Base-by-base conservation (phyloP, 129 eudicot species). In the Rutidosis leptorrhynchoides region DNA sequence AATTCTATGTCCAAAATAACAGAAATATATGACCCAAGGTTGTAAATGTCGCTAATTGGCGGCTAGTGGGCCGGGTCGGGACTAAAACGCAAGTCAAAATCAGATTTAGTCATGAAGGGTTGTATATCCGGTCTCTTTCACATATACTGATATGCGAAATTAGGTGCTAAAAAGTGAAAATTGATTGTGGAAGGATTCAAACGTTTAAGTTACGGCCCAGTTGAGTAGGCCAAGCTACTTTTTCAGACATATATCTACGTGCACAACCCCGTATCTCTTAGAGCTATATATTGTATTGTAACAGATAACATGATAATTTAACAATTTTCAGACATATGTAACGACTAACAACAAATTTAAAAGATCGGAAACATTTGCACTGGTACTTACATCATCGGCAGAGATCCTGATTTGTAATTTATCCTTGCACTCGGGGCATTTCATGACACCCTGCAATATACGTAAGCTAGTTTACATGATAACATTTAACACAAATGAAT, bases 341-440 rank as follows among this genome's bases (percentile, higher is more conserved):
- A 49, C 19, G 28, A 48, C 6, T 66, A 27, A 49, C 19, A 48
- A 48, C 6, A 40, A 62, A 19, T 22, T 23, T 23, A 15, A 40
- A 33, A 55, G 59, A 66, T n/a, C 45, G 1, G 19, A 20, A 62
- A 49, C 52, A 46, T 32, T 64, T 40, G 62, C 28, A 10, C 19
- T 49, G 16, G 33, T 66, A 78, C 96, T 85, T 79, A 92, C 98
- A 62, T 92, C 87, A 78, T 92, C 96, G 7, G 95, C 91, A 53
- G 98, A 85, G 64, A 92, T 86, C 84, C 88, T 83, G 67, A 88
- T 29, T 62, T 71, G 89, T 29, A 81, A 68, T 74, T 78, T 85
- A 51, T 75, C 89, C 81, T 88, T 92, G 92, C 96, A 92, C 78
- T 85, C 95, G 7, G 85, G 91, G 78, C 98, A 92, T 64, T 77